Evolutionary conservation across 139 green algal genomes (phyloP).

Genomic region (Microglena sp.): DNA sequence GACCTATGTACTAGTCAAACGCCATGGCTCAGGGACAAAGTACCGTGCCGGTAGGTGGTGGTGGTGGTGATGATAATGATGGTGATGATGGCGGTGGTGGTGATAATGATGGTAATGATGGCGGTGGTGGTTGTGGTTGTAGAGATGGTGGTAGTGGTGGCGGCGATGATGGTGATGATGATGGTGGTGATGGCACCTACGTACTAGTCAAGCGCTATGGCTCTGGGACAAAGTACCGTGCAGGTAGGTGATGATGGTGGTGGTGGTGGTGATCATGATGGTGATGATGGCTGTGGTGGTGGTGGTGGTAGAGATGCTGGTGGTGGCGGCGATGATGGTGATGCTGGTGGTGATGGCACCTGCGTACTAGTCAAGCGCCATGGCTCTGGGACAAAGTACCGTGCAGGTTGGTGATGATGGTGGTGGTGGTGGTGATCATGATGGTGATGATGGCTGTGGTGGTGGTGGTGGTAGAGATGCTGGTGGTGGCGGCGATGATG

Average conservation of each 20-base stretch:
- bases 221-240: constrained; percentile 30
- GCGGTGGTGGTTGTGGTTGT: background rate
- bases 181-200: constrained; percentile 25
- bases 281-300: background rate
- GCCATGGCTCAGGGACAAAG: constrained; percentile 48
- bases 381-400: background rate
- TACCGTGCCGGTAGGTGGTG: constrained; percentile 13
- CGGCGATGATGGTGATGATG: background rate
- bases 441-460: no score
- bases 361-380: background rate
- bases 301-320: background rate
- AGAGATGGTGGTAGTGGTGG: background rate
- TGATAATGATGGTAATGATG: background rate
- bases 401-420: no score
- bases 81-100: background rate
- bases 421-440: no score
- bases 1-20: constrained; percentile 57
- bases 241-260: constrained; percentile 11
- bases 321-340: background rate
- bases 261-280: background rate
- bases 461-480: no score
- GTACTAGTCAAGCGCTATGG: constrained; percentile 58
- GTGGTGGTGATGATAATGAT: background rate
- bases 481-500: no score
- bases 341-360: background rate